These are phyloP conservation scores for Alternaria novae-zelandiae DNA, from an alignment of 2,329 filamentous ascomycete species.

Conservation along the genomic window DNA sequence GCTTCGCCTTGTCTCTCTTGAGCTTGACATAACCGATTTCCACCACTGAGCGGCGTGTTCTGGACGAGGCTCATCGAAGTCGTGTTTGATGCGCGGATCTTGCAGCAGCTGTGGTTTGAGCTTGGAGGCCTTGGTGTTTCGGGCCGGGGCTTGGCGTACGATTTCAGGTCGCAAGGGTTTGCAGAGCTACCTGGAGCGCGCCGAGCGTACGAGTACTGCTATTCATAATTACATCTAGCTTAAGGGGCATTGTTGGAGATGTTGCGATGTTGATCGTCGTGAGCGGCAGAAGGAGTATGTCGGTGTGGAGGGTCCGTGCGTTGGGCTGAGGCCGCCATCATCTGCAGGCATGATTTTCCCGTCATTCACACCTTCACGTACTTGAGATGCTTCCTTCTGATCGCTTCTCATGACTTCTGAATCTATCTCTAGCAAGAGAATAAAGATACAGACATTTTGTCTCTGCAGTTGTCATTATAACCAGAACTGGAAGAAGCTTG, in stretches of 20 bases:
- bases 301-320: neutral
- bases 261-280: neutral
- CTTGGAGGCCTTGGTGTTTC: slow-evolving; percentile 30
- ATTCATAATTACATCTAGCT: neutral
- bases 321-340: neutral
- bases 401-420: neutral
- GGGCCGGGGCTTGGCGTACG: slow-evolving; percentile 25
- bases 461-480: neutral
- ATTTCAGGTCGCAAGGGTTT: neutral
- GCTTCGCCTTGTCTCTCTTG: slow-evolving; percentile 21
- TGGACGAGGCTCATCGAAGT: neutral
- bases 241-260: neutral
- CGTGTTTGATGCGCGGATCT: slow-evolving; percentile 34
- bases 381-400: neutral
- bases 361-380: neutral
- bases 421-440: neutral
- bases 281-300: neutral
- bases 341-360: neutral
- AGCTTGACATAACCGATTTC: slow-evolving; percentile 22
- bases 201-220: neutral
- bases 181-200: neutral
- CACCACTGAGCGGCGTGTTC: neutral
- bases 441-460: neutral
- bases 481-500: neutral
- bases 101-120: slow-evolving; percentile 38